Evolutionary conservation across 768 basidiomycete species (phyloP).

Genomic region (Royoungia palumana): DNA sequence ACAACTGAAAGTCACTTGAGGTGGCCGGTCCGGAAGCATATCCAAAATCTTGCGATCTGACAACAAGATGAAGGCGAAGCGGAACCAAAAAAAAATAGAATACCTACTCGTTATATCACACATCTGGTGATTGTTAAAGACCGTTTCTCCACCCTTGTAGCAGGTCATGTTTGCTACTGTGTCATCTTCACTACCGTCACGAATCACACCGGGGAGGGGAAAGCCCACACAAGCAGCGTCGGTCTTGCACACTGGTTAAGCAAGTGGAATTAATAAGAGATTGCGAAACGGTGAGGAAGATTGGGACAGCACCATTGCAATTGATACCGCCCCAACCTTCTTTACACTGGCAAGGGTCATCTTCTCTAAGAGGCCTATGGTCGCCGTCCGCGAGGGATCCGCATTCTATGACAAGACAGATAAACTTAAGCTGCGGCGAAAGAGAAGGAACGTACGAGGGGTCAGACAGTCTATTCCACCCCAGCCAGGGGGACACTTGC

Average conservation of each 20-base stretch:
- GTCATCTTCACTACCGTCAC: constrained; percentile 39
- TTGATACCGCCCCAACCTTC: constrained; percentile 97
- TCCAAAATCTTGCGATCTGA: constrained; percentile 93
- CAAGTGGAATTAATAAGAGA: background rate
- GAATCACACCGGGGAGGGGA: constrained; percentile 51
- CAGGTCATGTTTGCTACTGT: constrained; percentile 76
- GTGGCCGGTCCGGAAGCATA: constrained; percentile 82
- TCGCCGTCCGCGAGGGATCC: constrained; percentile 91
- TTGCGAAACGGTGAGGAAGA: background rate
- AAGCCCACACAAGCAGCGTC: constrained; percentile 80
- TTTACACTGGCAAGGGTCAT: constrained; percentile 79
- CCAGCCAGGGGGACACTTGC: constrained; percentile 97
- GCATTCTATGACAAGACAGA: constrained; percentile 57
- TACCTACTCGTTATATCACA: constrained; percentile 93
- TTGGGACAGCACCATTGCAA: constrained; percentile 75
- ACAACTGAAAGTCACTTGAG: constrained; percentile 97
- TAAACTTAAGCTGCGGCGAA: constrained; percentile 1
- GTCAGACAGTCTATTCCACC: constrained; percentile 92
- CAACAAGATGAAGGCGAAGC: background rate
- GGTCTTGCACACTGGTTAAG: constrained; percentile 73
- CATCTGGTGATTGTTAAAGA: constrained; percentile 96
- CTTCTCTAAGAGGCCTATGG: constrained; percentile 76
- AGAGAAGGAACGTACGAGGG: constrained; percentile 62
- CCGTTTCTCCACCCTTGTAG: constrained; percentile 88
- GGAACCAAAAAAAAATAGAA: background rate